Conservation (phyloP, 1,284 basidiomycete genomes). For the Marasmius tenuissimus region DNA sequence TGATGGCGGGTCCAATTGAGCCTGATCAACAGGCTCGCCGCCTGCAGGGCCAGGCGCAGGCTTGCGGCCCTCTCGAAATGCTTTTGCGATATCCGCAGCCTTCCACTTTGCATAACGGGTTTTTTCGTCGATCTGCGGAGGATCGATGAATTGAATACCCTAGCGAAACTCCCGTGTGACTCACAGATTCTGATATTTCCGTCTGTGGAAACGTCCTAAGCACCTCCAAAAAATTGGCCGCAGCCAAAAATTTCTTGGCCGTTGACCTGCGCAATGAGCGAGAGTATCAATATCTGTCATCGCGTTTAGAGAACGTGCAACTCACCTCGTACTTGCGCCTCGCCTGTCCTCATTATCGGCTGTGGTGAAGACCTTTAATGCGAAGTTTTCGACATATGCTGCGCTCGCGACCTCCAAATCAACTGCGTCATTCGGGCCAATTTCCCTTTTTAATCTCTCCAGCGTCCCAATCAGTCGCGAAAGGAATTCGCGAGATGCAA, state of each 20-base stretch:
- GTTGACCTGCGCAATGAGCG: slow-evolving; percentile 55
- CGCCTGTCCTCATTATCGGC: slow-evolving; percentile 92
- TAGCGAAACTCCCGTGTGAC: slow-evolving; percentile 15
- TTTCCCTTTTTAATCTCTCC: slow-evolving; percentile 78
- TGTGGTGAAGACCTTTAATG: slow-evolving; percentile 79
- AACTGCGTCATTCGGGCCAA: slow-evolving; percentile 80
- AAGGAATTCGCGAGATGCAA: slow-evolving; percentile 60
- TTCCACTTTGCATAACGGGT: slow-evolving; percentile 93
- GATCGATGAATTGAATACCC: slow-evolving; percentile 6
- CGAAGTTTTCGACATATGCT: slow-evolving; percentile 95
- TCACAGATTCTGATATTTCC: slow-evolving; percentile 49
- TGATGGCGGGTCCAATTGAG: slow-evolving; percentile 24
- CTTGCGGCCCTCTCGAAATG: slow-evolving; percentile 81
- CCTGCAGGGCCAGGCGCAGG: slow-evolving; percentile 67
- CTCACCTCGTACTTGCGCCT: slow-evolving; percentile 73
- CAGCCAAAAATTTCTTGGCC: slow-evolving; percentile 86
- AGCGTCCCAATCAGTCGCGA: slow-evolving; percentile 78
- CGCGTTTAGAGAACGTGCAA: slow-evolving; percentile 1
- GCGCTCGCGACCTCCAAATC: slow-evolving; percentile 81
- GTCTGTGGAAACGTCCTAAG: slow-evolving; percentile 72
- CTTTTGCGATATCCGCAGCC: slow-evolving; percentile 86
- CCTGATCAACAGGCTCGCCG: slow-evolving; percentile 34
- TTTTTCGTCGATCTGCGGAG: slow-evolving; percentile 69
- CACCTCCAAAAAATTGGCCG: slow-evolving; percentile 85
- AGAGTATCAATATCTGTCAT: slow-evolving; percentile 3